Evolutionary conservation across 2,329 filamentous ascomycete species (phyloP), one percentile per base, ranked within the genome.

Genomic region (Ophiocordyceps camponoti-leonardi): DNA sequence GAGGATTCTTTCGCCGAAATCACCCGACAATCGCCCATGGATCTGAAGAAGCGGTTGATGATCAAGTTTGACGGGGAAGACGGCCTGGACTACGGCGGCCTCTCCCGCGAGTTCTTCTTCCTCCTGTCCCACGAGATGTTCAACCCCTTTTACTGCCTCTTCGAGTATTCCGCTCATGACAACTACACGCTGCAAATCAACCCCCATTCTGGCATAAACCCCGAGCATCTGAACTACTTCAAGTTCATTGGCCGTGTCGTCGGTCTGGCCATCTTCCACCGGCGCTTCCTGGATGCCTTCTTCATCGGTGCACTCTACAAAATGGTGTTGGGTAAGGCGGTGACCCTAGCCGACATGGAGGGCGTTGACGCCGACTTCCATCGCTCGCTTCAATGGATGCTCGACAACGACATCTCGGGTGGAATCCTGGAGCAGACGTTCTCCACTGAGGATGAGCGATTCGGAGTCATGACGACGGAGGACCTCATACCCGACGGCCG

Each of bases 171-270:
- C 23, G 92, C 92, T 37, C 92, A 98, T 71, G 92, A 98, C 77
- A 98, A 98, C 69, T 98, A 98, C 68, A 98, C 92, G 28, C 82
- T 98, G 46, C 92, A 98, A 67, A 98, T 98, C 71, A 98, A 98
- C 68, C 92, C 92, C 42, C 92, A 98, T 65, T 98, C 92, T 19
- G 92, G 92, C 52, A 96, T 98, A 67, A 98, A 98, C 65, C 92
- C 92, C 1, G 92, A 98, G 67, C 92, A 98, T 77, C 71, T 98
- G 57, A 96, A 95, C 63, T 98, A 96, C 69, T 98, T 98, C 79
- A 96, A 94, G 66, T 98, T 98, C 61, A 98, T 98, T 58, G 92
- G 92, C 43, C 86, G 92, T 49, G 92, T 98, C 26, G 92, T 98
- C 48, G 92, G 92, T 49, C 66, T 98, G 54, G 90, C 92, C 49